Evolutionary conservation across 1,139 yeast species (phyloP), one percentile per base, ranked within the genome.

Genomic region (Yamadazyma diospyri): DNA sequence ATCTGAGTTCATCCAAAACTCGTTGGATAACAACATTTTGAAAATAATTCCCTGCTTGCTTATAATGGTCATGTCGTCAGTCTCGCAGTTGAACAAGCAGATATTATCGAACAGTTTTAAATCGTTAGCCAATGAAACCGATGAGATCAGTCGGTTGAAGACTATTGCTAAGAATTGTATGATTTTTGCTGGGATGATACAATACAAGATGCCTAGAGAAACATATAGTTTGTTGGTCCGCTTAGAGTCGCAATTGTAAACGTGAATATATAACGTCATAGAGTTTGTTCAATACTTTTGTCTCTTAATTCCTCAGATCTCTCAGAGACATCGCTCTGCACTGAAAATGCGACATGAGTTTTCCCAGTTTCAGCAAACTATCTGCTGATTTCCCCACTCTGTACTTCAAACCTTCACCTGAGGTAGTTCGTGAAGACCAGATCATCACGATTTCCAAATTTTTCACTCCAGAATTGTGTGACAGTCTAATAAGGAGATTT

Each of bases 151-250:
- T 18, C 55, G 51, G 30, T 65, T 87, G 54, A 78, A 76, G 46
- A 69, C 64, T 30, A 72, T 84, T 41, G 89, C 95, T 4, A 82
- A 79, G 53, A 87, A 87, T 55, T 83, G 95, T 57, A 87, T 89
- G 87, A 77, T 89, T 3, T 94, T 83, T 56, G 95, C 97, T 9
- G 97, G 97, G 36, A 83, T 92, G 81, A 84, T 92, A 25, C 96
- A 88, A 59, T 89, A 86, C 59, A 80, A 85, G 53, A 87, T 92
- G 95, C 95, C 97, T 4, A 72, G 94, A 41, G 97, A 89, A 50
- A 81, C 88, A 0, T 88, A 86, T 55, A 76, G 87, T 46, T 71
- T 78, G 33, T 64, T 88, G 50, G 81, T 87, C 28, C 76, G 74
- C 43, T 64, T 88, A 40, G 96, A 87, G 53, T 72, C 82, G 27